Percentiles rank a stretch among this genome's conserved stretches.
These are phyloP conservation scores for Alternaria longipes DNA, from an alignment of 2,329 filamentous ascomycete species.

Conservation along the genomic window DNA sequence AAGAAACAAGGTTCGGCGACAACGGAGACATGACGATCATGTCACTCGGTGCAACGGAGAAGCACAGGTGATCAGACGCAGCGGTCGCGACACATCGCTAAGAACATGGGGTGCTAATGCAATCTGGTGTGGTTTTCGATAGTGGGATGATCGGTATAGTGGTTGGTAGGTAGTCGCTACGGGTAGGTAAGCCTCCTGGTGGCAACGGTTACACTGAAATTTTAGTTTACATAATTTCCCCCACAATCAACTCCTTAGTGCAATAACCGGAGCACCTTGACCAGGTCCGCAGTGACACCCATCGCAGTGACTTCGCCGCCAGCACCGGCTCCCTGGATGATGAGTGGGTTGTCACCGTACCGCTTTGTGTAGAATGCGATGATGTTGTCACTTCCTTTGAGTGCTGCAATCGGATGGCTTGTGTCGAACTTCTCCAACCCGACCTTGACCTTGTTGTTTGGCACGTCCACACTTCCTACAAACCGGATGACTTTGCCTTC, in stretches of 20 bases:
- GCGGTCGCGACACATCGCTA: neutral
- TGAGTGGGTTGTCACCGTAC: constrained; percentile 89
- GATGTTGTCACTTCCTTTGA: constrained; percentile 98
- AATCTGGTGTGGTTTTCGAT: neutral
- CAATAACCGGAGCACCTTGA: constrained; percentile 84
- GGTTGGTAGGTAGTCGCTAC: neutral
- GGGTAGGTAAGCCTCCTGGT: neutral
- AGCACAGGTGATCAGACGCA: neutral
- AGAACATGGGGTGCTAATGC: neutral
- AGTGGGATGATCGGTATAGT: neutral
- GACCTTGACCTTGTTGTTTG: constrained; percentile 84
- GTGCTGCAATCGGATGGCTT: constrained; percentile 87
- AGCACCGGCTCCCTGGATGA: constrained; percentile 92
- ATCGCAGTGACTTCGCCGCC: constrained; percentile 97
- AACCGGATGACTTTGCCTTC: constrained; percentile 93
- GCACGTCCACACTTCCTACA: constrained; percentile 90
- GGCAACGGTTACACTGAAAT: neutral
- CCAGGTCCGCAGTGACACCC: constrained; percentile 92
- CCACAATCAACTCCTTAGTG: constrained; percentile 49
- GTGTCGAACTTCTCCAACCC: constrained; percentile 85
- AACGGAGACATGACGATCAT: neutral
- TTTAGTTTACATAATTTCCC: neutral
- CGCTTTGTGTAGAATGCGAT: constrained; percentile 98
- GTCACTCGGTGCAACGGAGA: neutral
- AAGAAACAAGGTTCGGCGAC: neutral